phyloP scores from a whole-genome alignment of 495 filamentous ascomycete genomes.

The Penicillium macrosclerotiorum region DNA sequence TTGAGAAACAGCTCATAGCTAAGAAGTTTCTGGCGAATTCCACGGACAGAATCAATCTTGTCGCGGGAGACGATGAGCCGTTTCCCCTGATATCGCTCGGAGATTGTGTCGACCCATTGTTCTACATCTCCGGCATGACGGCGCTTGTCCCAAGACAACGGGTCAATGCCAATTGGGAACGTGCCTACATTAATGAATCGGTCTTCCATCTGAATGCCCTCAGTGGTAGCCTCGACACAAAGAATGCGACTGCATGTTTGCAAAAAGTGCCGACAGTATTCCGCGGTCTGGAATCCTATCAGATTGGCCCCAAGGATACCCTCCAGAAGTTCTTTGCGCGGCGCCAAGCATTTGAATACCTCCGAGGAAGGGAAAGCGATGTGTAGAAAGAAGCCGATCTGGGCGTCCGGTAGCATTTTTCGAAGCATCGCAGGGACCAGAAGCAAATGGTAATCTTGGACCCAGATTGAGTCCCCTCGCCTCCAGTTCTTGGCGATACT shows the following conservation, averaged over 20 bases:
- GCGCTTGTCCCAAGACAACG: constrained; percentile 65
- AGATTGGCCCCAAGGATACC: constrained; percentile 89
- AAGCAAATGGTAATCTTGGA: constrained; percentile 91
- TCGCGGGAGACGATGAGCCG: constrained; percentile 87
- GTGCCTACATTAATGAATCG: constrained; percentile 84
- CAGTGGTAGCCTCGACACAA: constrained; percentile 78
- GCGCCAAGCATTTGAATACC: constrained; percentile 84
- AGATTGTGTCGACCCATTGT: constrained; percentile 74
- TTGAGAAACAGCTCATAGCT: constrained; percentile 93
- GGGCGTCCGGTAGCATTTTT: constrained; percentile 78
- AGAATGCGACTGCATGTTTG: constrained; percentile 90
- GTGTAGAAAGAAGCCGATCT: constrained; percentile 94
- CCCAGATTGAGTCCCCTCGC: constrained; percentile 84
- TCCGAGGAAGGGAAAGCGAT: constrained; percentile 94
- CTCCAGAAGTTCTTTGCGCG: constrained; percentile 79
- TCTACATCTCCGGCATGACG: constrained; percentile 71
- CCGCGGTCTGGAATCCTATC: constrained; percentile 86
- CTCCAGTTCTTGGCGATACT: constrained; percentile 88
- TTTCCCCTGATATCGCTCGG: constrained; percentile 78
- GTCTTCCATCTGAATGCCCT: constrained; percentile 87
- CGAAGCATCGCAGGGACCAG: constrained; percentile 91
- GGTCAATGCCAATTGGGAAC: constrained; percentile 72
- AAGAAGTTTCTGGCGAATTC: constrained; percentile 86
- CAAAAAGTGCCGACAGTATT: constrained; percentile 90
- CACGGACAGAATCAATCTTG: constrained; percentile 87